Evolutionary conservation across 345 rosid species (phyloP), one percentile per base, ranked within the genome.

Genomic region (Corymbia maculata): DNA sequence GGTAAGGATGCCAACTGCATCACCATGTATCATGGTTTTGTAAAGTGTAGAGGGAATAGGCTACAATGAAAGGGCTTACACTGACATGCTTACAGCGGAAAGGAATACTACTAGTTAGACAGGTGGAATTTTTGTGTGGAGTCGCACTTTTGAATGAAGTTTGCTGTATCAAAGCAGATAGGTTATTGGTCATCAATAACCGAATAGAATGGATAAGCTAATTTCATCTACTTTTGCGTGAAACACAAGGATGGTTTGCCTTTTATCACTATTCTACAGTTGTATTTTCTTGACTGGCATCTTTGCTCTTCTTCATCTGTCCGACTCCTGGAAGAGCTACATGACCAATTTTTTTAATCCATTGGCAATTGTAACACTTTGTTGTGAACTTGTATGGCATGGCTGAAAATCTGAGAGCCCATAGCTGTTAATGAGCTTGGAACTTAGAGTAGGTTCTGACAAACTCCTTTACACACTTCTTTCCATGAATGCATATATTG

Each of bases 361-460:
- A 68, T 4, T 2, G 22, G 45, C 22, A 17, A 16, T 36, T 42
- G 13, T 75, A 19, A 42, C 8, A 3, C 28, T 75, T 42, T 75
- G 1, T 9, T 75, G 84, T 19, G 84, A 42, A 75, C 84, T 75
- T 42, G 26, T 42, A 75, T 75, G 21, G 49, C 84, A 19, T 19
- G 19, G 47, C 49, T 21, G 24, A 19, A 75, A 75, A 42, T 70
- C 26, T 36, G 42, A 19, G 49, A 19, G 26, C 49, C 47, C 26
- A 15, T 19, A 75, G 84, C 84, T 75, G 49, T 75, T 42, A 2
- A 8, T 42, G 84, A 75, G 84, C 84, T 19, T 19, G 49, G 84
- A 75, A 75, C 84, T 36, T 75, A 42, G 14, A 9, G 84, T 75
- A 75, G 49, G 49, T 64, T 90, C 88, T 92, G 88, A 90, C 52